Base-by-base conservation (phyloP, 768 basidiomycete genomes). In the Hypholoma fasciculare region DNA sequence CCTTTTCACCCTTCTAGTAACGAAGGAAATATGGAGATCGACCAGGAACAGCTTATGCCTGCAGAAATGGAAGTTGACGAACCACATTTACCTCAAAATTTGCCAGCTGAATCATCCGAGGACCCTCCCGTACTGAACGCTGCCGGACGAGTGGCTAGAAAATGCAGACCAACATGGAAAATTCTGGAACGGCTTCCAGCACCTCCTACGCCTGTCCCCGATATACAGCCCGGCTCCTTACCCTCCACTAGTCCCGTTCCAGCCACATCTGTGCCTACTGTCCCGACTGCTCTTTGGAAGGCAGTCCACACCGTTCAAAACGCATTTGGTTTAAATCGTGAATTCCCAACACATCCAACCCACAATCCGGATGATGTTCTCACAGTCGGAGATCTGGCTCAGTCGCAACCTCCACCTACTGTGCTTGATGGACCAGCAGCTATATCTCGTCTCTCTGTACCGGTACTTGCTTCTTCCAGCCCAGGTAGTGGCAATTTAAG, bases 301-400 rank as follows among this genome's bases (percentile, higher is more conserved):
- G 26, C 60, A 0, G 42, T 63, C 0, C 30, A 34, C n/a, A 64
- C 63, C 1, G 27, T n/a, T 11, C 14, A 16, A 3, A 64, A 64
- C n/a, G 23, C 43, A n/a, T 62, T 62, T 26, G 55, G 58, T 1
- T 23, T 62, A 11, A 62, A 53, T 48, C 61, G 56, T 16, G 52
- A 59, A 47, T 64, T 56, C 44, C 61, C 63, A 17, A 39, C 14
- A n/a, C 9, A 34, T 1, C 63, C 61, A 2, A 64, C 57, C 8
- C 51, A 61, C 49, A 55, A 62, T 30, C 63, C 63, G 17, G 61
- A 64, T 36, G 34, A 54, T 13, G 36, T 17, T 1, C 23, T 64
- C 9, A 17, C 27, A 14, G 16, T 50, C 5, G 17, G 34, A 14
- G 36, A 50, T 38, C 4, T 50, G 13, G 40, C 40, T 4, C 4